phyloP scores from a whole-genome alignment of 208 protist species.

The Acanthamoeba royreba region DNA sequence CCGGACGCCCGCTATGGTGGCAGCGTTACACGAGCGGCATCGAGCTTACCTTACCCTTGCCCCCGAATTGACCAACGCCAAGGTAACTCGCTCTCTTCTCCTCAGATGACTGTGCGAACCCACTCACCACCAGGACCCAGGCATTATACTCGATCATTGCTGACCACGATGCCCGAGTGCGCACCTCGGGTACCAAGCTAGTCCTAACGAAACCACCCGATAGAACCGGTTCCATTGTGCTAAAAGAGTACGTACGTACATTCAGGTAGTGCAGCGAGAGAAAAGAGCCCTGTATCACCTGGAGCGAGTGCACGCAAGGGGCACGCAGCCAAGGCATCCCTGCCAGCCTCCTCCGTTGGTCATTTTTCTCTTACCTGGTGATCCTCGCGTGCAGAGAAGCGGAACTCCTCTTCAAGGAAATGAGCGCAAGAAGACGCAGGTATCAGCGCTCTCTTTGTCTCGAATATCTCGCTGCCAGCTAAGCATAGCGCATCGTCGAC shows the following conservation, averaged over 20 bases:
- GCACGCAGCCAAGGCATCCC: neutral
- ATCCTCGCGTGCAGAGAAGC: neutral
- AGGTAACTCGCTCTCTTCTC: neutral
- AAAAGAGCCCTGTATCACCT: neutral
- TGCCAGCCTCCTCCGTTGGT: neutral
- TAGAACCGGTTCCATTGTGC: neutral
- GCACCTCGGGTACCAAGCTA: neutral
- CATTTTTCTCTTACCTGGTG: neutral
- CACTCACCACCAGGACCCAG: neutral
- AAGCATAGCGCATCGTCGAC: neutral
- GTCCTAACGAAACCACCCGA: neutral
- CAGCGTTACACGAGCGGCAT: neutral
- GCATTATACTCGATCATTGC: neutral
- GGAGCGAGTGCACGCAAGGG: neutral
- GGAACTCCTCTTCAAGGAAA: no score
- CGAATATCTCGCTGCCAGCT: neutral
- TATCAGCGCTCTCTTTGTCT: no score
- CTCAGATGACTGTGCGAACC: neutral
- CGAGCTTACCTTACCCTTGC: neutral
- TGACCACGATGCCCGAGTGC: neutral
- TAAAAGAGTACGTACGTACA: neutral
- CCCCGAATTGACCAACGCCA: neutral
- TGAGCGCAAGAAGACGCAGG: no score
- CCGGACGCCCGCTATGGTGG: constrained; percentile 24
- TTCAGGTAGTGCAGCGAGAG: neutral